Conservation (phyloP, 2,329 filamentous ascomycete species). For the Xylaria multiplex region DNA sequence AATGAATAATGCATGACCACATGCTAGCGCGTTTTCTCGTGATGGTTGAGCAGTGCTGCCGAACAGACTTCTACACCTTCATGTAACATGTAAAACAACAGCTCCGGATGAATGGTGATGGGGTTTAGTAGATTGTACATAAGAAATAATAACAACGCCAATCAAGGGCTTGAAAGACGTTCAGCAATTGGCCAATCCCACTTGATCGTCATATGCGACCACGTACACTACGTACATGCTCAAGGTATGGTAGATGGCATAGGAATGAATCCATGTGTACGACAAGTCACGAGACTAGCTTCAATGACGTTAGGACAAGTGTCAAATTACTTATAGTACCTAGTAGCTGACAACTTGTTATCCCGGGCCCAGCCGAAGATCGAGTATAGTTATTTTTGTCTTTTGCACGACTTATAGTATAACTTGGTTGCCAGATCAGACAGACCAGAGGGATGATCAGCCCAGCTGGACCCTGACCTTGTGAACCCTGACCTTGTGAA, state of each 20-base stretch:
- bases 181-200: conserved; percentile 37
- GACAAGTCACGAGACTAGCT: conserved; percentile 9
- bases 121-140: neutral
- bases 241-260: conserved; percentile 4
- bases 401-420: neutral
- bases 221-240: neutral
- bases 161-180: conserved; percentile 15
- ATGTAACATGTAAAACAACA: neutral
- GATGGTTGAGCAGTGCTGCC: conserved; percentile 3
- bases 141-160: conserved; percentile 12
- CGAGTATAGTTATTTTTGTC: neutral
- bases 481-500: no score
- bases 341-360: neutral
- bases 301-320: neutral
- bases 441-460: conserved; percentile 2
- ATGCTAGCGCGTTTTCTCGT: conserved; percentile 5
- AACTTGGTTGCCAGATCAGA: neutral
- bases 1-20: conserved; percentile 36
- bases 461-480: conserved; percentile 3
- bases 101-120: neutral
- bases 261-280: neutral
- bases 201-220: neutral
- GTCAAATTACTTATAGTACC: neutral
- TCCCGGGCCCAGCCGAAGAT: neutral
- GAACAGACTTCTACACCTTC: neutral